Base-by-base conservation (phyloP, 148 eudicot genomes). In the Tetragonia tetragonoides region DNA sequence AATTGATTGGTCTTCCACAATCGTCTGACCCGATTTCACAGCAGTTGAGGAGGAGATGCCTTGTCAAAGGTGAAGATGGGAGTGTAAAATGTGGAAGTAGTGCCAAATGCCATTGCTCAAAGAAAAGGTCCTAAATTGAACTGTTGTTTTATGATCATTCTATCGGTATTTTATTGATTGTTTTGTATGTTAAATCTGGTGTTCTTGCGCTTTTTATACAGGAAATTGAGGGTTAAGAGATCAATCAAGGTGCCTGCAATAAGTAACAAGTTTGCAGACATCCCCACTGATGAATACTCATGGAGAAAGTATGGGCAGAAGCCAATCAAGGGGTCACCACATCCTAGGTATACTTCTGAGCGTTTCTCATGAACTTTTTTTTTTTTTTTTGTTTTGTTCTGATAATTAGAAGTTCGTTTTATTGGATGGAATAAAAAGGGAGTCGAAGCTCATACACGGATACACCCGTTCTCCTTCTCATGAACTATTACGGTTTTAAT, bases 241-340 rank as follows among this genome's bases (percentile, higher is more conserved):
- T 70, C 89, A 40, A 83, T 88, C 60, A 88, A 88, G 77, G 87
- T 88, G 66, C 89, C 91, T 44, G 89, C 89, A 40, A 81, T 86
- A 77, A 88, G 91, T 78, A 84, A 83, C 85, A 88, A 88, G 71
- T 71, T 82, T 81, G 87, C 91, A 28, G 91, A 88, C 60, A 86
- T 88, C 53, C 91, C 91, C 68, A 74, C 85, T 72, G 91, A 88
- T 83, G 89, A 86, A 69, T 86, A 75, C 71, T 83, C 91, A 9
- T 88, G 91, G 91, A 86, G 91, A 80, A 88, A 88, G 75, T 88
- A 88, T 68, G 91, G 91, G 10, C 91, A 88, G 79, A 88, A 88
- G 75, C 91, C 91, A 59, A 88, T 88, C 66, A 88, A 88, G 78
- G 91, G 91, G 67, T 88, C 91, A 37, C 91, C 91, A 15, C 80